Conservation (phyloP, 257 asterid species). For the Jasminum sambac region DNA sequence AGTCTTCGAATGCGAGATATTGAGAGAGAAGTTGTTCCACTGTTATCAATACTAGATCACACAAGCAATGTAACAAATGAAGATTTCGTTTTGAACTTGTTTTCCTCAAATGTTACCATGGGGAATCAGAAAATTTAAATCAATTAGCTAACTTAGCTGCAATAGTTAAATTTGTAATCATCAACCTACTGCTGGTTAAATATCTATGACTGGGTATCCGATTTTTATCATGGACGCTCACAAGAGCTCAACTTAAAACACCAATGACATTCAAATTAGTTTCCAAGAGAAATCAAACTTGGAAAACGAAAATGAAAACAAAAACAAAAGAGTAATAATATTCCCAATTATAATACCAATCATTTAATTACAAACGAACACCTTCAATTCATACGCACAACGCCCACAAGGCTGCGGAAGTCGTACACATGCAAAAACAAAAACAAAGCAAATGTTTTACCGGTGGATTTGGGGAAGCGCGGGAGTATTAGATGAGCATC, state of each 20-base stretch:
- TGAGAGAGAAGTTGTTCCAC: constrained; percentile 8
- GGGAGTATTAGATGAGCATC: constrained; percentile 36
- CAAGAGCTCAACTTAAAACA: constrained; percentile 25
- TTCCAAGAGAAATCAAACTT: constrained; percentile 1
- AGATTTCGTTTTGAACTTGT: not conserved
- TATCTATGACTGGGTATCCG: constrained; percentile 8
- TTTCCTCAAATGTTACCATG: constrained; percentile 13
- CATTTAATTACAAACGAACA: constrained; percentile 24
- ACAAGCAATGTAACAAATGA: constrained; percentile 14
- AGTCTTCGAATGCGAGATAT: constrained; percentile 9
- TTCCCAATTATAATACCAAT: constrained; percentile 10
- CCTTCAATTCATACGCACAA: not conserved
- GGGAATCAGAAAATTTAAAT: constrained; percentile 14
- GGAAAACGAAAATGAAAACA: too few species aligned
- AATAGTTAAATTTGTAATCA: constrained; percentile 8
- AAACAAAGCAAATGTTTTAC: constrained; percentile 18
- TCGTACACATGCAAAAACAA: constrained; percentile 9
- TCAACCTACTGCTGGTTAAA: constrained; percentile 1
- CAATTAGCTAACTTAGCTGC: constrained; percentile 6
- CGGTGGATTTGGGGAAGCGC: constrained; percentile 21
- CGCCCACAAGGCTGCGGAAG: not conserved
- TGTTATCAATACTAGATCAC: not conserved
- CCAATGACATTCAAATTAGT: constrained; percentile 11
- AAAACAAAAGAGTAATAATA: not conserved
- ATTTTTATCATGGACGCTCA: constrained; percentile 20